Evolutionary conservation across 2,329 filamentous ascomycete species (phyloP).

Genomic region (Ascochyta lentis): DNA sequence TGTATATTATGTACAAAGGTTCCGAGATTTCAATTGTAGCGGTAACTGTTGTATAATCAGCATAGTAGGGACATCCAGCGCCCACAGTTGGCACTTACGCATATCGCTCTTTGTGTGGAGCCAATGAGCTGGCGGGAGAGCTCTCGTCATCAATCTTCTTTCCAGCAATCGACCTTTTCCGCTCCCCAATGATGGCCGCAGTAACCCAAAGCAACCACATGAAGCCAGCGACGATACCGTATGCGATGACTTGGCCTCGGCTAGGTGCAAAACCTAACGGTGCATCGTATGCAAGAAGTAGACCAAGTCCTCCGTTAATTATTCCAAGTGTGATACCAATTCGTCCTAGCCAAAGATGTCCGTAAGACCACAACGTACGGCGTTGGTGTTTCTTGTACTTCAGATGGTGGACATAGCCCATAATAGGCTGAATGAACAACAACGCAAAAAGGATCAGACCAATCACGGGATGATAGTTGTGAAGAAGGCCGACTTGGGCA

Average conservation of each 20-base stretch:
- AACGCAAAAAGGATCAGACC: constrained; percentile 58
- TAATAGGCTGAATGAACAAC: constrained; percentile 62
- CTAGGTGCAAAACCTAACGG: constrained; percentile 34
- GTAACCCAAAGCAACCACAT: constrained; percentile 45
- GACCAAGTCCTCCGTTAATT: constrained; percentile 63
- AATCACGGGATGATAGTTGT: constrained; percentile 59
- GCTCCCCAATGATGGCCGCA: constrained; percentile 39
- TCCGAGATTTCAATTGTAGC: not conserved
- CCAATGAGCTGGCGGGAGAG: not conserved
- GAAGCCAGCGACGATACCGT: constrained; percentile 42
- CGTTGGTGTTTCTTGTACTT: constrained; percentile 55
- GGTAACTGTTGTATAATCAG: not conserved
- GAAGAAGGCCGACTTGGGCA: constrained; percentile 23
- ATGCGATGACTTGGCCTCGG: constrained; percentile 39
- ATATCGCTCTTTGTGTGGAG: constrained; percentile 10
- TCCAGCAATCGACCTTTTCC: constrained; percentile 20
- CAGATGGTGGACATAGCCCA: constrained; percentile 60
- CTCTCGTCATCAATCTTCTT: constrained; percentile 19
- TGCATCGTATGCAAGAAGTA: constrained; percentile 45
- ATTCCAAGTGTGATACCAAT: constrained; percentile 59
- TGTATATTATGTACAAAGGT: not conserved
- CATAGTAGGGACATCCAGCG: not conserved
- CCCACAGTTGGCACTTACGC: not conserved
- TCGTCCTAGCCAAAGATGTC: constrained; percentile 63
- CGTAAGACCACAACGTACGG: constrained; percentile 55